Evolutionary conservation across 169 alveolate species (phyloP), one percentile per base, ranked within the genome.

Genomic region (Eimeria acervulina): DNA sequence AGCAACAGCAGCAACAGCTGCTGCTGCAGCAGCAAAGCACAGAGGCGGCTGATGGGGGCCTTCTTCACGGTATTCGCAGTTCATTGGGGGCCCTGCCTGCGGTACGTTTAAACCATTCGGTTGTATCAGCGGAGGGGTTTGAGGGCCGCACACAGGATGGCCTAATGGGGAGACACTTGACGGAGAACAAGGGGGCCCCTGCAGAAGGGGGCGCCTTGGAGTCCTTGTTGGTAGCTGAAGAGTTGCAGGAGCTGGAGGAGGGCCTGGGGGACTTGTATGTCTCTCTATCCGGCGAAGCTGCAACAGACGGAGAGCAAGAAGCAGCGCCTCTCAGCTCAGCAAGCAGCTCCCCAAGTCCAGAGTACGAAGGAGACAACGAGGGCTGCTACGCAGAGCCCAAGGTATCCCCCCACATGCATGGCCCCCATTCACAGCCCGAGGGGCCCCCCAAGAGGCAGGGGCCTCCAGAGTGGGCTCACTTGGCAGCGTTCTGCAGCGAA

Each of bases 201-300:
- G 19, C 55, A 5, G 21, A 51, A 17, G 59, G 59, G 51, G 51
- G 51, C 28, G 76, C 91, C 91, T 52, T 55, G 15, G 91, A 10
- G 21, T 7, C 38, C 52, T 42, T 15, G 40, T 42, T 33, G 40
- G 52, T 85, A 2, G 47, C 66, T 8, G 51, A 26, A 28, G 93
- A 85, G 93, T 44, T 85, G 66, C 93, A 61, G 42, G 93, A 85
- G 81, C 81, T 85, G 33, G 93, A 85, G 80, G 93, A 52, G 59
- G 93, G 93, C 40, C 93, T 85, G 4, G 93, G 76, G 61, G 93
- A 85, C 68, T 42, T 85, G 23, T 85, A 85, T 38, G 93, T 59
- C 44, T 31, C 93, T 26, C 61, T 70, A 28, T 51, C 8, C 31
- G 66, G 31, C 1, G 72, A 83, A 2, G 47, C 74, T 15, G 74